phyloP scores from a whole-genome alignment of 2,329 filamentous ascomycete species.

The Pochonia chlamydosporia region DNA sequence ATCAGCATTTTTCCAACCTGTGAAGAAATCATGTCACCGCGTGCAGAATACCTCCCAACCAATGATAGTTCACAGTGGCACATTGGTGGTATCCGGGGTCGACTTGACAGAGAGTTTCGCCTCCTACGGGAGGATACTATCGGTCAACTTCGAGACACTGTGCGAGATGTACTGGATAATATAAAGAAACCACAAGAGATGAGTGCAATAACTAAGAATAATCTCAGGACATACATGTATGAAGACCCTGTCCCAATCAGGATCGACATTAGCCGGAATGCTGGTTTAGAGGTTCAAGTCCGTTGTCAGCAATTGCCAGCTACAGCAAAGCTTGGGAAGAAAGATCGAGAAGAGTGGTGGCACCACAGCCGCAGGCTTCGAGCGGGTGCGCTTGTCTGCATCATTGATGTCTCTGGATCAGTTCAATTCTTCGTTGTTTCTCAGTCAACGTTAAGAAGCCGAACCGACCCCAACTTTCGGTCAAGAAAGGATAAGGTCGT shows the following conservation, averaged over 20 bases:
- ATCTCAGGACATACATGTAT: constrained; percentile 20
- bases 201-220: constrained; percentile 13
- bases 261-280: constrained; percentile 27
- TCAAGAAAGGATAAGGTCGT: constrained; percentile 12
- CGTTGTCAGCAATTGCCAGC: constrained; percentile 38
- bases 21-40: constrained; percentile 36
- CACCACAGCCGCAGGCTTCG: constrained; percentile 39
- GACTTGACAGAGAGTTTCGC: constrained; percentile 50
- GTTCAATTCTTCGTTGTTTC: constrained; percentile 36
- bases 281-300: constrained; percentile 39
- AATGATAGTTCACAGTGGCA: constrained; percentile 30
- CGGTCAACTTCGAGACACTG: constrained; percentile 44
- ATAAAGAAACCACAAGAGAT: constrained; percentile 16
- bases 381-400: constrained; percentile 43
- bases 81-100: constrained; percentile 34
- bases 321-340: constrained; percentile 13
- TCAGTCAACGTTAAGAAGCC: constrained; percentile 12
- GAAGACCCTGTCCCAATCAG: constrained; percentile 23
- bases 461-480: constrained; percentile 8
- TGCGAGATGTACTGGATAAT: constrained; percentile 32
- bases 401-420: constrained; percentile 33
- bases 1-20: constrained; percentile 45
- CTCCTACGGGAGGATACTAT: constrained; percentile 50
- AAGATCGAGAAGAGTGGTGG: constrained; percentile 44
- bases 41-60: constrained; percentile 38